Evolutionary conservation across 208 protist species (phyloP), one percentile per base, ranked within the genome.

Genomic region (Trypanosoma scelopori): DNA sequence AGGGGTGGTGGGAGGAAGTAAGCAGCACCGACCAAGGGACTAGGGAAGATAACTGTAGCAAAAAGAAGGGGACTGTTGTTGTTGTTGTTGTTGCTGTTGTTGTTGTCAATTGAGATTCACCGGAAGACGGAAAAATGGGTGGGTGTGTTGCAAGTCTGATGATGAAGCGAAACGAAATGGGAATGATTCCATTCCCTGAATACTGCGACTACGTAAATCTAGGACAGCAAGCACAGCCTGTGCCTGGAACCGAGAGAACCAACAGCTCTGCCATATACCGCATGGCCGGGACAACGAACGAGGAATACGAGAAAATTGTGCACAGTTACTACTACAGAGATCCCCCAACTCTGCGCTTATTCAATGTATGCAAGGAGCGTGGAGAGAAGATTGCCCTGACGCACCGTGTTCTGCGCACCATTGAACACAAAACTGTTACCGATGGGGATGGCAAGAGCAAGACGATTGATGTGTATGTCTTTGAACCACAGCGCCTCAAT

Each of bases 231-330:
- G 43, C 66, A 22, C 23, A 70, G 16, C 46, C 76, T 13, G 67
- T 87, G 47, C 58, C 65, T 20, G 79, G 70, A 22, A 89, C 71
- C 5, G 81, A 81, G 39, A 51, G 16, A 23, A 52, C 20, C 4
- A 68, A 83, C 55, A 76, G 66, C 48, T 91, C 87, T 1, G 28
- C 71, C 16, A 85, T 89, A 39, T 93, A 91, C 55, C 79, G 81
- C 64, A 89, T 89, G 79, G 55, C 69, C 15, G 85, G 81, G 16
- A 82, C 68, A 0, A 71, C 66, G 35, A 62, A 83, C 18, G 76
- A 78, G 12, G 74, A 86, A 43, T 73, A 87, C 48, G 52, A 79
- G 55, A 59, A 71, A 37, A 52, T 83, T 37, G 65, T 73, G 41
- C 60, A 72, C 25, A 63, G 77, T 51, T 85, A 76, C 66, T 85